Conservation (phyloP, 495 filamentous ascomycete genomes). For the Baudoinia panamericana region DNA sequence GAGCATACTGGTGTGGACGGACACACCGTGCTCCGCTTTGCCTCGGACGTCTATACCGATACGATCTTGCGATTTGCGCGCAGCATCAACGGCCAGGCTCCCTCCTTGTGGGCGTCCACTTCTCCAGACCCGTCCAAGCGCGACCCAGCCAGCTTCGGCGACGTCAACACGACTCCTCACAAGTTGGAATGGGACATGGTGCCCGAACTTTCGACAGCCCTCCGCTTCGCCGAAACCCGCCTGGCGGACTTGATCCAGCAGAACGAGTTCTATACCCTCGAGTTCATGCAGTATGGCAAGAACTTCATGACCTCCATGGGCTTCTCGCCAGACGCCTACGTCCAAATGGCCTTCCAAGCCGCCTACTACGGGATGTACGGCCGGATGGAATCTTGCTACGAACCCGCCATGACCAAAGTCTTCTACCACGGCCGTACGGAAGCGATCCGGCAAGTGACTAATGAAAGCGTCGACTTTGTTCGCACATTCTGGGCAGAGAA, state of each 20-base stretch:
- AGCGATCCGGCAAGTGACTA: slow-evolving; percentile 75
- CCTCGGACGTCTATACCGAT: slow-evolving; percentile 92
- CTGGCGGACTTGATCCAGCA: slow-evolving; percentile 91
- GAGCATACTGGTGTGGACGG: slow-evolving; percentile 98
- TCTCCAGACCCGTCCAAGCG: slow-evolving; percentile 90
- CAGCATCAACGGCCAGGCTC: slow-evolving; percentile 91
- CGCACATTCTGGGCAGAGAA: slow-evolving; percentile 91
- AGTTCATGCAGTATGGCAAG: slow-evolving; percentile 83
- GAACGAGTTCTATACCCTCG: slow-evolving; percentile 87
- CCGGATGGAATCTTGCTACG: slow-evolving; percentile 84
- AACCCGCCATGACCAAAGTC: slow-evolving; percentile 94
- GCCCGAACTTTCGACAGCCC: slow-evolving; percentile 77
- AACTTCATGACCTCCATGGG: slow-evolving; percentile 96
- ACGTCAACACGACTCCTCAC: slow-evolving; percentile 86
- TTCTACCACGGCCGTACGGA: slow-evolving; percentile 91
- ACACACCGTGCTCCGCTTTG: slow-evolving; percentile 91
- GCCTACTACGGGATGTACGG: slow-evolving; percentile 98
- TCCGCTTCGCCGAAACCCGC: slow-evolving; percentile 90
- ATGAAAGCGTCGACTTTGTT: slow-evolving; percentile 72
- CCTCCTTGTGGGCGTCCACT: slow-evolving; percentile 77
- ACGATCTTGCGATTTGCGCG: slow-evolving; percentile 93
- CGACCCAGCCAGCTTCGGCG: slow-evolving; percentile 84
- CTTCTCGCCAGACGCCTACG: slow-evolving; percentile 92
- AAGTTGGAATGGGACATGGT: slow-evolving; percentile 97
- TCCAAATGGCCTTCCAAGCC: slow-evolving; percentile 98